Evolutionary conservation across 1,284 basidiomycete species (phyloP), one percentile per base, ranked within the genome.

Genomic region (Sporisorium sorghi): DNA sequence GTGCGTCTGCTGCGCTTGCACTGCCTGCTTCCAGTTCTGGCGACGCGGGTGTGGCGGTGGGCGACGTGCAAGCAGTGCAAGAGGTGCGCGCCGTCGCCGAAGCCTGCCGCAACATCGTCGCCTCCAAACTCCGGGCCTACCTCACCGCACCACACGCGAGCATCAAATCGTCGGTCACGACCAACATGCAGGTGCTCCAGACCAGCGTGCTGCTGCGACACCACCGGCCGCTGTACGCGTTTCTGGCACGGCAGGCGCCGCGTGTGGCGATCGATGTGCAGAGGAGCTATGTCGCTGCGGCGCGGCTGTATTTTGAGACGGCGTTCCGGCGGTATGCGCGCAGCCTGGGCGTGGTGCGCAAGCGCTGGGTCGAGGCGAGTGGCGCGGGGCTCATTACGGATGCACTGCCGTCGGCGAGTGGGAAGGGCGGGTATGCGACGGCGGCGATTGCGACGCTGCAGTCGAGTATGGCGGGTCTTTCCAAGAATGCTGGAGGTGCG

Each of bases 251-350:
- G 8, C 93, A 95, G 74, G 91, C 91, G 15, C 88, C 91, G 4
- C 87, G 88, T 35, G 91, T 95, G 26, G 94, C 96, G 2, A 89
- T 89, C 66, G 96, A 98, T 85, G 87, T 99, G 21, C 94, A 96
- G 84, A 88, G 93, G 49, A 91, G 92, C 5, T 99, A 99, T 83
- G 87, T 92, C 32, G 89, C 89, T 46, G 90, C 92, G 12, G 92
- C 93, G 5, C 89, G 94, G 21, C 89, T 93, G 19, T 99, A 97
- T 84, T 98, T 94, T 73, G 97, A 99, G 85, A 98, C 97, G 17
- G 93, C 92, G 0, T 95, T 99, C 82, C 87, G 97, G 63, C 87
- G 97, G 50, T 99, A 99, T 83, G 88, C 91, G 28, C 88, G 97
- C 32, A 91, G 71, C 48, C 48, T 83, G 0, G 63, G 59, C 12